These are phyloP conservation scores for Epichloe festucae DNA, from an alignment of 2,329 filamentous ascomycete species.

Conservation along the genomic window DNA sequence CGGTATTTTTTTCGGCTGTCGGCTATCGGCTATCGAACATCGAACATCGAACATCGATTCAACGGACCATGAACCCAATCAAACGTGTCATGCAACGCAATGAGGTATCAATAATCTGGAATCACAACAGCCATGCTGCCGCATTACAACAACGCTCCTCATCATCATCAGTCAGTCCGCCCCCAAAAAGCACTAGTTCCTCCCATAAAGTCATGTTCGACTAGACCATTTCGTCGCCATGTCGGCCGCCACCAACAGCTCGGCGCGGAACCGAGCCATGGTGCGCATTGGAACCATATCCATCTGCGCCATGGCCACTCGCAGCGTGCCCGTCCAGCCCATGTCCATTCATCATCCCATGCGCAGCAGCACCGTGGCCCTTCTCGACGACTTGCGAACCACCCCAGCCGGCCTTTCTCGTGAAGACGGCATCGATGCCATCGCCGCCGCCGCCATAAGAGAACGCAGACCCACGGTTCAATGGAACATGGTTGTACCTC, in stretches of 20 bases:
- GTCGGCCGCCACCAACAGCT: neutral
- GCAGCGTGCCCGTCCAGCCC: neutral
- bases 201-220: too few relatives aligned
- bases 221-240: constrained; percentile 2
- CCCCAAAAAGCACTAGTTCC: neutral
- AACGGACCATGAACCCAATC: too few relatives aligned
- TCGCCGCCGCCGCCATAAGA: constrained; percentile 3
- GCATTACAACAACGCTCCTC: too few relatives aligned
- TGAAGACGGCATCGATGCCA: constrained; percentile 4
- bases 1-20: too few relatives aligned
- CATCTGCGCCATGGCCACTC: neutral
- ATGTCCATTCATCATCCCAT: neutral
- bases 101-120: too few relatives aligned
- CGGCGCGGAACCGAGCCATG: neutral
- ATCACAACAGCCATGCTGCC: too few relatives aligned
- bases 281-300: neutral
- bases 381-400: constrained; percentile 1
- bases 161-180: too few relatives aligned
- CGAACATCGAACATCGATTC: too few relatives aligned
- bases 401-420: constrained; percentile 3
- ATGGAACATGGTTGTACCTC: constrained; percentile 50
- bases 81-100: too few relatives aligned
- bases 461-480: constrained; percentile 33
- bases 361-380: neutral
- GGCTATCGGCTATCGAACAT: too few relatives aligned